These are phyloP conservation scores for Pisolithus albus DNA, from an alignment of 768 basidiomycete species.

Conservation along the genomic window DNA sequence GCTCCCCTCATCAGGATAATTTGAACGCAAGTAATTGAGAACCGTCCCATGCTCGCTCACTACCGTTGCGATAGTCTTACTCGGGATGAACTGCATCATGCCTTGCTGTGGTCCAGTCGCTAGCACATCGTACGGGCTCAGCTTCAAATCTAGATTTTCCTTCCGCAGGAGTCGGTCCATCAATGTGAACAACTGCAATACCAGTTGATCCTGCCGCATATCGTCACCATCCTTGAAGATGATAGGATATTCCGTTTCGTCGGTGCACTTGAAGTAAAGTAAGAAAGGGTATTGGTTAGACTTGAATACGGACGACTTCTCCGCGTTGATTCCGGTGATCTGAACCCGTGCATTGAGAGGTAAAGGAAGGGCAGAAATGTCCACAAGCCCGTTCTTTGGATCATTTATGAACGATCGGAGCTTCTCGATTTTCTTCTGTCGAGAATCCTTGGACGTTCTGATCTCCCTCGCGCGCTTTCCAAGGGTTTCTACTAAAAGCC, in stretches of 20 bases:
- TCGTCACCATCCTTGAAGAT: constrained; percentile 99
- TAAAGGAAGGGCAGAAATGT: constrained; percentile 75
- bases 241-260: constrained; percentile 82
- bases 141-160: constrained; percentile 89
- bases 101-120: constrained; percentile 90
- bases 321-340: constrained; percentile 80
- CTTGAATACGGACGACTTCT: constrained; percentile 95
- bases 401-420: constrained; percentile 80
- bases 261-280: constrained; percentile 81
- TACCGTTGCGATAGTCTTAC: constrained; percentile 92
- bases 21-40: constrained; percentile 78
- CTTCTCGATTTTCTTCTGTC: constrained; percentile 97
- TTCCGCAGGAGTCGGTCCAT: constrained; percentile 93
- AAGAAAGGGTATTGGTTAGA: constrained; percentile 91
- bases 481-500: constrained; percentile 78
- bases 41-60: constrained; percentile 87
- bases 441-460: constrained; percentile 82
- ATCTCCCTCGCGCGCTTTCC: constrained; percentile 84
- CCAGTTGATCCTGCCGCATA: constrained; percentile 96
- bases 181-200: constrained; percentile 95
- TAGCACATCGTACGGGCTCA: constrained; percentile 88
- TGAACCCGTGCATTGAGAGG: constrained; percentile 86
- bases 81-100: constrained; percentile 94
- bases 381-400: constrained; percentile 74
- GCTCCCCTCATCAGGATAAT: constrained; percentile 91